phyloP scores from a whole-genome alignment of 2,329 filamentous ascomycete species.

The Claviceps paspali region DNA sequence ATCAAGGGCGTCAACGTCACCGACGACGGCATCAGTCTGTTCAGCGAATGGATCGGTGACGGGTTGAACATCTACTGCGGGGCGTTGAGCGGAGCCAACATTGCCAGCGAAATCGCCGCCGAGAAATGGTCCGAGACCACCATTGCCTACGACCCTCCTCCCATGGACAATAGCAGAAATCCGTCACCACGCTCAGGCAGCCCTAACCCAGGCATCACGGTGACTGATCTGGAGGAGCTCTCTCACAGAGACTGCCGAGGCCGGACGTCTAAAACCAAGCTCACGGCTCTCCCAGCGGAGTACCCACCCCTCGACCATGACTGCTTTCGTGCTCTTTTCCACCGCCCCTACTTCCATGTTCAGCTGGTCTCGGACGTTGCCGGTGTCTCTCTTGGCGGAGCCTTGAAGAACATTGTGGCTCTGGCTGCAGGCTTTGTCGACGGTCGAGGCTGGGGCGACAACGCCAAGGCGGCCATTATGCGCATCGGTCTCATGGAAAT shows the following conservation, averaged over 20 bases:
- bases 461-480: conserved; percentile 98
- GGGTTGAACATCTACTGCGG: conserved; percentile 92
- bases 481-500: conserved; percentile 90
- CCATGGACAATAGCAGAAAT: conserved; percentile 60
- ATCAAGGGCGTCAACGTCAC: conserved; percentile 96
- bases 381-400: conserved; percentile 84
- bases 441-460: conserved; percentile 93
- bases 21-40: conserved; percentile 71
- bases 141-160: conserved; percentile 85
- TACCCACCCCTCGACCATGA: conserved; percentile 79
- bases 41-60: conserved; percentile 88
- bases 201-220: conserved; percentile 32
- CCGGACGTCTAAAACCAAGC: conserved; percentile 48
- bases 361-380: conserved; percentile 91
- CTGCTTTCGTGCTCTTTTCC: conserved; percentile 74
- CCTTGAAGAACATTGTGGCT: conserved; percentile 93
- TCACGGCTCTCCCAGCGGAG: conserved; percentile 62
- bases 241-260: conserved; percentile 57
- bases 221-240: conserved; percentile 40
- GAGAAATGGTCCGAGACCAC: conserved; percentile 98
- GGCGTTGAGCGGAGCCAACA: conserved; percentile 88
- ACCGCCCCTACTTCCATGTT: conserved; percentile 94
- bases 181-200: conserved; percentile 37
- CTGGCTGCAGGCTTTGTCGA: conserved; percentile 90
- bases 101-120: conserved; percentile 82